Base-by-base conservation (phyloP, 2,329 filamentous ascomycete species). In the Capronia americana region DNA sequence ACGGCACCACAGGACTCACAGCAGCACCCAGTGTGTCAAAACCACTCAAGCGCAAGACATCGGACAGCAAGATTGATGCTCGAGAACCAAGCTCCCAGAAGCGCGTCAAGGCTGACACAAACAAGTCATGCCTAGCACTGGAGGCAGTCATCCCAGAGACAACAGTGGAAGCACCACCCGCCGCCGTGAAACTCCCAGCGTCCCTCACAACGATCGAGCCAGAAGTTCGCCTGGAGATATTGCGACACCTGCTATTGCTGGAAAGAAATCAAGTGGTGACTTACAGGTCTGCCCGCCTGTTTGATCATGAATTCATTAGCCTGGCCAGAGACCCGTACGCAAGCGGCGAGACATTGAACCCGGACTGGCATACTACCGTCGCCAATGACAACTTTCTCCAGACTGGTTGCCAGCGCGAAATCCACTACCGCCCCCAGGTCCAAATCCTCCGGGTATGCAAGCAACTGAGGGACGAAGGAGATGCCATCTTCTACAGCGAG, bases 401-500 rank as follows among this genome's bases (percentile, higher is more conserved):
- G 4, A 10, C 23, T 12, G 50, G 23, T 26, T 23, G 30, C 23
- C 23, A n/a, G 11, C 34, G 23, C 30, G 20, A 26, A 24, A 57
- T 32, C 10, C 11, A 24, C 20, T 38, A 57, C 12, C 55, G n/a
- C 8, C 11, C 32, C 17, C 17, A 44, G 23, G 10, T 41, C 32
- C 20, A 57, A n/a, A 57, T 57, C 30, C 26, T 57, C 23, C 55
- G n/a, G 2, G 55, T 57, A 23, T 57, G 55, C 34, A 38, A 46
- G 34, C 30, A 38, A 14, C 20, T 57, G 55, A 24, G 30, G 26
- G 24, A 54, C 23, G 50, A 28, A 54, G 23, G 50, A 4, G 50
- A 26, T 3, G 50, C 30, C 8, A 28, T 54, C 50, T 54, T 54
- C 4, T 4, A 54, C 24, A 30, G 14, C 8, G 50, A 30, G 14